Evolutionary conservation across 2,329 filamentous ascomycete genomes (phyloP), one percentile per base, ranked within the genome.

Genomic region (Falciphora oryzae): DNA sequence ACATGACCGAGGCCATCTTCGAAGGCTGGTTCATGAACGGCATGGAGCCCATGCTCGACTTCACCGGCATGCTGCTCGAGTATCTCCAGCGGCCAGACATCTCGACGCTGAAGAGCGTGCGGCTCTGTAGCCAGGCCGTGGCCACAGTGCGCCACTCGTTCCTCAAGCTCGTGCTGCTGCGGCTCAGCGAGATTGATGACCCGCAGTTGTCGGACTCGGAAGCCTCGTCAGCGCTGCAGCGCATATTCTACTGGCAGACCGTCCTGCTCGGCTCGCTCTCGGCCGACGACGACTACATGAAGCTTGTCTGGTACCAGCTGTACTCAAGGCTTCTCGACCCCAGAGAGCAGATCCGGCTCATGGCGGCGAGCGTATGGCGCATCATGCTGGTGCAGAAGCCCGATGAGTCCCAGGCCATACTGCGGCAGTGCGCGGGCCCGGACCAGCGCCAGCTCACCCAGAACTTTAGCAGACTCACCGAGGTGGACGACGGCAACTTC

Each of bases 21-120:
- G 95, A 98, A 76, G 95, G 95, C 22, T 97, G 93, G 92, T 98
- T 98, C 72, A 85, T 97, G 67, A 89, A 95, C 68, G 94, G 94
- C 1, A 91, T 91, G 1, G 90, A 93, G 70, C 83, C 87, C 4
- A 84, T 95, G 69, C 83, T 98, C 38, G 93, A 98, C 71, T 96
- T 97, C 70, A 85, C 89, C 4, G 95, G 94, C 1, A 88, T 89
- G 63, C 77, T 97, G 8, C 77, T 99, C 8, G 95, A 99, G 73
- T 94, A 96, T 71, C 80, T 99, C 4, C 92, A 97, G 73, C 86
- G 91, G 13, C 90, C 93, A 0, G 92, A 97, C 18, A 82, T 99
- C 50, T 85, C 92, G 0, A 82, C 81, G 14, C 78, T 94, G 68
- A 99, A 98, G 76, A 92, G 87, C 57, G 93, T 99, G 10, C 85